Evolutionary conservation across 1,139 yeast genomes (phyloP), one percentile per base, ranked within the genome.

Genomic region (Meyerozyma elateridarum): DNA sequence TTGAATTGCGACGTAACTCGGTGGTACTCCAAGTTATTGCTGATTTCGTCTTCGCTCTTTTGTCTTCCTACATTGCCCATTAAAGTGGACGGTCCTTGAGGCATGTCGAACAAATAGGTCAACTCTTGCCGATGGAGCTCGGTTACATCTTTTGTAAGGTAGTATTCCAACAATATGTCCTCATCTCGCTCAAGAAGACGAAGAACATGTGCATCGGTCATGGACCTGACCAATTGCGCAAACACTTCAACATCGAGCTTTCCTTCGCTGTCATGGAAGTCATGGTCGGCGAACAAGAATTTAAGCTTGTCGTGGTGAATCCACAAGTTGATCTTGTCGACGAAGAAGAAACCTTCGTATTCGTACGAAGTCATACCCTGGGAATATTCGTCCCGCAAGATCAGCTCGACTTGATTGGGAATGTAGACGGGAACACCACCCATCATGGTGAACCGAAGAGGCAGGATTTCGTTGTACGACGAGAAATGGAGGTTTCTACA

Each of bases 371-470:
- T 39, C 41, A 52, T 39, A 6, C 57, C 57, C 21, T 36, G 37
- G 2, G 14, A 11, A 37, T 59, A 61, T 36, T 59, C 65, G 39
- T 54, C 59, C 12, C 47, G 41, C 25, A 61, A 44, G 6, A 59
- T 44, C 22, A 44, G 45, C 14, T 52, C 46, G 9, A 59, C 49
- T 27, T 46, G 37, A 34, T 51, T 47, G 8, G 65, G 65, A 4
- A 61, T 44, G 29, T 44, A 57, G 5, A 57, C 43, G 2, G 66
- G 65, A 2, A 56, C 61, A 3, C 65, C 65, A 15, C 52, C 56
- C 38, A 61, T 37, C 54, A 51, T 53, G 4, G 64, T 48, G 33
- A 52, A 52, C 32, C 52, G 52, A 29, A 61, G 51, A 8, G 67
- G 65, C 25, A 51, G 52, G 24, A 56, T 35, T 36, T 55, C 58